Evolutionary conservation across 1,284 basidiomycete genomes (phyloP).

Genomic region (Baeospora myosura): DNA sequence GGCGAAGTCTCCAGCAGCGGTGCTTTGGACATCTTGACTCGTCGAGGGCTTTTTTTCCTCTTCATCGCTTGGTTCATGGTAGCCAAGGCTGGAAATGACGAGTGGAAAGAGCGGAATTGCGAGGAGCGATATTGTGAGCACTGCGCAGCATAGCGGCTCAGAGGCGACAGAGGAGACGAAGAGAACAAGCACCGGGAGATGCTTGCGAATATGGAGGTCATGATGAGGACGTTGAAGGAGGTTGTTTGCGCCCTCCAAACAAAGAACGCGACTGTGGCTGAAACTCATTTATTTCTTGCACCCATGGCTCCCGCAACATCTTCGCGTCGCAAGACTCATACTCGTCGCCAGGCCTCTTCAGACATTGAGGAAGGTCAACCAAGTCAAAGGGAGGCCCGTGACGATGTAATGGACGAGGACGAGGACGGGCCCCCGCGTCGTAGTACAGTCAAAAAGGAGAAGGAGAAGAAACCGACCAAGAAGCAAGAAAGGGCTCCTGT

Average conservation of each 20-base stretch:
- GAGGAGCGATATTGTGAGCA: slow-evolving; percentile 3
- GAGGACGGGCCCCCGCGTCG: slow-evolving; percentile 36
- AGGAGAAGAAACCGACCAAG: slow-evolving; percentile 32
- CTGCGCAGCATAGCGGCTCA: no score
- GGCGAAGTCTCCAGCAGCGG: slow-evolving; percentile 74
- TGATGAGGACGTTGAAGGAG: background rate
- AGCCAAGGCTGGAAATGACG: slow-evolving; percentile 46
- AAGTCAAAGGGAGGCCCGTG: slow-evolving; percentile 25
- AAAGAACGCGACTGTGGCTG: background rate
- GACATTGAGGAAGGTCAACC: slow-evolving; percentile 55
- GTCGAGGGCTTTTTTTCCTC: slow-evolving; percentile 46
- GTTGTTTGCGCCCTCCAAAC: background rate
- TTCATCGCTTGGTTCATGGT: slow-evolving; percentile 83
- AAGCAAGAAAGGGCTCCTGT: slow-evolving; percentile 17
- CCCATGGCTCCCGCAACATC: background rate
- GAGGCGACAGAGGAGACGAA: no score
- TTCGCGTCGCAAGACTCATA: background rate
- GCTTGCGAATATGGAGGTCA: background rate
- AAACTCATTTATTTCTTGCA: background rate
- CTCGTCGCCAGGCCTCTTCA: slow-evolving; percentile 39
- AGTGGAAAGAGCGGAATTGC: slow-evolving; percentile 54
- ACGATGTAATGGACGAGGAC: slow-evolving; percentile 39
- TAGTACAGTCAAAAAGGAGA: slow-evolving; percentile 30
- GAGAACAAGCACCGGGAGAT: no score
- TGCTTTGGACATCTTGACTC: slow-evolving; percentile 51